Percentiles rank a stretch among this genome's conserved stretches.
Evolutionary conservation across 2,329 filamentous ascomycete species (phyloP).

Genomic region (Dothideomycetes sp.): DNA sequence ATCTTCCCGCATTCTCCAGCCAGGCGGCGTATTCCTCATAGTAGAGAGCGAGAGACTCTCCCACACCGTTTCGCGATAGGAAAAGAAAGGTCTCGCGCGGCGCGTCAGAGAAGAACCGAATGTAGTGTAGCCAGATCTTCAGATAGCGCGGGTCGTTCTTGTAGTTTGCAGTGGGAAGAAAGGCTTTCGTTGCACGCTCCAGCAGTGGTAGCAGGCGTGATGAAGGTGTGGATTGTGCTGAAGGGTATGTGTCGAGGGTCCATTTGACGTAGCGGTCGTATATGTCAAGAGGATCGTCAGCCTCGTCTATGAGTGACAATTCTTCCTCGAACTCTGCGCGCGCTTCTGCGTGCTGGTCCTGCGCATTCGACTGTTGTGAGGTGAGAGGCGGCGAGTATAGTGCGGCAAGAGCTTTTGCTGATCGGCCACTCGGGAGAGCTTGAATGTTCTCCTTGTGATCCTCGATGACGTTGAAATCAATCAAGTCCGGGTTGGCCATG

Average conservation of each 20-base stretch:
- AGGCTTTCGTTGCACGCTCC: slow-evolving; percentile 84
- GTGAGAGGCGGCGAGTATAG: slow-evolving; percentile 52
- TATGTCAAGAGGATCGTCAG: slow-evolving; percentile 88
- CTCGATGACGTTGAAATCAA: slow-evolving; percentile 84
- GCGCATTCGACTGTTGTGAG: slow-evolving; percentile 32
- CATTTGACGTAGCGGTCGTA: slow-evolving; percentile 96
- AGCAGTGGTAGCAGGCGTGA: slow-evolving; percentile 84
- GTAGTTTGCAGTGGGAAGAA: slow-evolving; percentile 77
- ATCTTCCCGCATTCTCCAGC: slow-evolving; percentile 74
- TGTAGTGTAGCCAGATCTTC: slow-evolving; percentile 89
- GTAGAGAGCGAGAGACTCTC: slow-evolving; percentile 77
- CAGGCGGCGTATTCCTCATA: slow-evolving; percentile 96
- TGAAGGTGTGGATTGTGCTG: slow-evolving; percentile 79
- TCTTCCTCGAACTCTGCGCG: slow-evolving; percentile 81
- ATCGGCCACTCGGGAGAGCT: slow-evolving; percentile 75
- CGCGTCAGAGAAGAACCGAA: slow-evolving; percentile 83
- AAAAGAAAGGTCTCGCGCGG: slow-evolving; percentile 89
- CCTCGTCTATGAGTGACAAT: slow-evolving; percentile 65
- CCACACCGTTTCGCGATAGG: slow-evolving; percentile 76
- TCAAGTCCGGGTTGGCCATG: slow-evolving; percentile 32
- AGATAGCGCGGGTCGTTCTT: slow-evolving; percentile 92
- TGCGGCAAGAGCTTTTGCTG: slow-evolving; percentile 76
- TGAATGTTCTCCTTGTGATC: slow-evolving; percentile 97
- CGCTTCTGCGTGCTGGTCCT: slow-evolving; percentile 67
- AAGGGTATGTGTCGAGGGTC: slow-evolving; percentile 91